A percentile compares a stretch with the other conserved stretches of the same genome.
phyloP scores from a whole-genome alignment of 2,329 filamentous ascomycete genomes.

The Penicillium thymicola region DNA sequence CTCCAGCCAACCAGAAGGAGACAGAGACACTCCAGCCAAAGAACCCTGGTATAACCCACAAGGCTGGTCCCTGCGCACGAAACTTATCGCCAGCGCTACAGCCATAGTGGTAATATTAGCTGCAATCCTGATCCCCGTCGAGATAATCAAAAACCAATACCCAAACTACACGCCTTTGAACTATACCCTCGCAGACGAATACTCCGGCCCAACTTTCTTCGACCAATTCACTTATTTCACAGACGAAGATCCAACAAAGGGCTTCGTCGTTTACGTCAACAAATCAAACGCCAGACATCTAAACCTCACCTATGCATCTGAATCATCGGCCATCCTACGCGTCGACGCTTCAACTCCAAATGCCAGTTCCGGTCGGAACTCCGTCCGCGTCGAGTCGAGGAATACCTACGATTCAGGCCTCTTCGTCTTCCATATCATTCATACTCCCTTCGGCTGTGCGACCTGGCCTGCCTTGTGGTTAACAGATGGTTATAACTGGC shows the following conservation, averaged over 20 bases:
- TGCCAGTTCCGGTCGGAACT: slow-evolving; percentile 59
- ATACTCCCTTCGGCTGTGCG: slow-evolving; percentile 62
- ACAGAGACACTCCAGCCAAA: slow-evolving; percentile 2
- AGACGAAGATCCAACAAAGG: slow-evolving; percentile 43
- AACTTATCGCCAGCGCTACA: slow-evolving; percentile 44
- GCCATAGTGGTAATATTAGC: slow-evolving; percentile 46
- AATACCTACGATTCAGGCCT: slow-evolving; percentile 59
- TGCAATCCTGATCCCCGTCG: slow-evolving; percentile 46
- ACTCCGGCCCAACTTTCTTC: slow-evolving; percentile 43
- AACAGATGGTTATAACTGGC: slow-evolving; percentile 60
- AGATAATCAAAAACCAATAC: slow-evolving; percentile 41
- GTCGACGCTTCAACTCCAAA: slow-evolving; percentile 61
- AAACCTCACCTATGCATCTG: slow-evolving; percentile 62
- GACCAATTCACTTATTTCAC: slow-evolving; percentile 48
- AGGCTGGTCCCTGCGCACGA: slow-evolving; percentile 54
- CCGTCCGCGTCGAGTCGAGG: slow-evolving; percentile 62
- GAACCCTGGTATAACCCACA: slow-evolving; percentile 47
- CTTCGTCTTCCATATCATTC: slow-evolving; percentile 65
- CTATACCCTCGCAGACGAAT: slow-evolving; percentile 45
- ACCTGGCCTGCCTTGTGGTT: slow-evolving; percentile 68
- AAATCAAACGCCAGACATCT: slow-evolving; percentile 26
- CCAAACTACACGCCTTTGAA: slow-evolving; percentile 42
- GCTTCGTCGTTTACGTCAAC: slow-evolving; percentile 47
- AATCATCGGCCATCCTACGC: slow-evolving; percentile 53
- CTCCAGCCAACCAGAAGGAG: slow-evolving; percentile 6